These are phyloP conservation scores for Erythrobasidium hasegawianum DNA, from an alignment of 1,284 basidiomycete genomes.

Conservation along the genomic window DNA sequence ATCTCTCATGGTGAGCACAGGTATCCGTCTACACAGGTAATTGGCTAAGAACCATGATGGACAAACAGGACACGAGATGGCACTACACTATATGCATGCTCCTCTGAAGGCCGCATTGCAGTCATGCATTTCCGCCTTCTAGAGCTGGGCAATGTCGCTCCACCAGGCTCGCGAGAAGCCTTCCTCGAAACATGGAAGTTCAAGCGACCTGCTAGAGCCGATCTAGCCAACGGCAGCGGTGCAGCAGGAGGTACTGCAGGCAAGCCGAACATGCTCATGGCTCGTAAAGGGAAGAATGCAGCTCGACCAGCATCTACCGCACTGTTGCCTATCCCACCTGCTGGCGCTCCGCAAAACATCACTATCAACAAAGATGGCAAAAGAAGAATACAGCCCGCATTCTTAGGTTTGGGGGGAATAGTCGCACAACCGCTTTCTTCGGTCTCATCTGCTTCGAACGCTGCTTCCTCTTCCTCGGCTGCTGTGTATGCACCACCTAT, in stretches of 20 bases:
- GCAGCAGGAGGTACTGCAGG: slow-evolving; percentile 35
- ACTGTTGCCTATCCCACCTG: slow-evolving; percentile 22
- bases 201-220: slow-evolving; percentile 38
- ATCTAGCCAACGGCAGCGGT: slow-evolving; percentile 7
- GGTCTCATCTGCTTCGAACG: neutral
- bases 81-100: slow-evolving; percentile 85
- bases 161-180: slow-evolving; percentile 65
- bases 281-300: slow-evolving; percentile 44
- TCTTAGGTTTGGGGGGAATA: slow-evolving; percentile 40
- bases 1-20: slow-evolving; percentile 73
- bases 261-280: slow-evolving; percentile 45
- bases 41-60: neutral
- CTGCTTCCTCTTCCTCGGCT: neutral
- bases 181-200: slow-evolving; percentile 79
- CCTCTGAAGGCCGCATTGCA: slow-evolving; percentile 89
- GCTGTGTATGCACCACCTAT: neutral
- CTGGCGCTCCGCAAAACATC: slow-evolving; percentile 46
- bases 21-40: neutral
- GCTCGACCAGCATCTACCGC: slow-evolving; percentile 28
- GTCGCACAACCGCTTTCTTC: slow-evolving; percentile 22
- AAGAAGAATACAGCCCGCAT: slow-evolving; percentile 50
- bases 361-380: slow-evolving; percentile 50
- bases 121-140: slow-evolving; percentile 74
- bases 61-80: slow-evolving; percentile 78
- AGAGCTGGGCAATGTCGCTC: slow-evolving; percentile 79